Conservation (phyloP, 495 filamentous ascomycete species). For the Penicillium desertorum region DNA sequence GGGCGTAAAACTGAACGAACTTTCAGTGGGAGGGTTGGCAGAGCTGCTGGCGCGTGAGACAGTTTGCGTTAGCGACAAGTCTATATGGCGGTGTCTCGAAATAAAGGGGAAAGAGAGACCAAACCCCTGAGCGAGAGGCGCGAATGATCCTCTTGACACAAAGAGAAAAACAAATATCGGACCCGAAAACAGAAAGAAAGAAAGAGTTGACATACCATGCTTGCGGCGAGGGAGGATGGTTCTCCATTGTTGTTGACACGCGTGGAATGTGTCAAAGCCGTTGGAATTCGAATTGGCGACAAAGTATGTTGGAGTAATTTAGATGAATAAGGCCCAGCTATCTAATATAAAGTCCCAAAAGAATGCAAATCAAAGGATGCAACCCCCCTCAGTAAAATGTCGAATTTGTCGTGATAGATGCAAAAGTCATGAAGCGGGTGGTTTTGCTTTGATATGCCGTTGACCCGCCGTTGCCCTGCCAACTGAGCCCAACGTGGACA, state of each 20-base stretch:
- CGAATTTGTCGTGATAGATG: conserved; percentile 5
- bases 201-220: conserved; percentile 20
- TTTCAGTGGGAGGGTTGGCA: conserved; percentile 19
- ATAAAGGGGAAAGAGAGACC: conserved; percentile 5
- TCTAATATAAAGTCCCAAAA: background rate
- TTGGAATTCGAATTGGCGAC: conserved; percentile 10
- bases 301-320: background rate
- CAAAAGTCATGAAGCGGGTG: conserved; percentile 5
- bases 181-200: background rate
- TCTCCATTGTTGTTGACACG: conserved; percentile 31
- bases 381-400: background rate
- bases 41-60: conserved; percentile 14
- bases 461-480: conserved; percentile 12
- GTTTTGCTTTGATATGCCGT: conserved; percentile 13
- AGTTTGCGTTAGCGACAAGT: conserved; percentile 17
- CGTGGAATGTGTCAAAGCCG: conserved; percentile 33
- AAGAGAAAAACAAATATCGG: background rate
- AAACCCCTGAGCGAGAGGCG: conserved; percentile 1
- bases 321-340: background rate
- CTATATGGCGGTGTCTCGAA: background rate
- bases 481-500: conserved; percentile 6
- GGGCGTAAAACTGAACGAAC: conserved; percentile 40
- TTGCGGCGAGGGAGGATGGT: conserved; percentile 23
- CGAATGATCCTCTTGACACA: too few relatives aligned
- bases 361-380: conserved; percentile 2